Base-by-base conservation (phyloP, 2,329 filamentous ascomycete species). In the Clonostachys rosea region DNA sequence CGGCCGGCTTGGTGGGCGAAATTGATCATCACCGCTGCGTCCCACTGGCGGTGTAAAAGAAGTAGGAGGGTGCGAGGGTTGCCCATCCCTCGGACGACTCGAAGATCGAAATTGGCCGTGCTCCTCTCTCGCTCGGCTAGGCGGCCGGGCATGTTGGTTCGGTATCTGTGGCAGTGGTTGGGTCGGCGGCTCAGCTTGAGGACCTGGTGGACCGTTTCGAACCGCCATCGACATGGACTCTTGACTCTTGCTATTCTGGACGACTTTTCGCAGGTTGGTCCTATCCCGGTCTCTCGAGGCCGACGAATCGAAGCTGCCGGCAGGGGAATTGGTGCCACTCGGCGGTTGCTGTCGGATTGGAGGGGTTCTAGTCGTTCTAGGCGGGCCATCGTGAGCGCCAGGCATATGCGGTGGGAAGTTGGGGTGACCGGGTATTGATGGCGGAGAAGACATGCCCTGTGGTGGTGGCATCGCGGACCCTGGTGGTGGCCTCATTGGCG, bases 241-340 rank as follows among this genome's bases (percentile, higher is more conserved):
- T 52, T 82, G 79, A 51, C 78, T 83, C 56, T 71, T 74, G 58
- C 82, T 82, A 50, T 65, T 69, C 11, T 71, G 68, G 2, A 70
- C 68, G 34, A 79, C 61, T 52, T 74, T 72, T 69, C 40, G 80
- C 61, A 1, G 69, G 65, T 10, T 67, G 63, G 35, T 70, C 69
- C 16, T 66, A 67, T 35, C 68, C 66, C 34, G 70, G 60, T 51
- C 69, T 62, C 59, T 59, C 13, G 64, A 68, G 9, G 58, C 50
- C 10, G 64, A 65, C 1, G 75, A 78, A 43, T 81, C 77, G 43
- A 78, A 63, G 56, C 79, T 80, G 20, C 72, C 67, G 1, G 69
- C 66, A 3, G 78, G 76, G 3, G 79, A 81, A 17, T 69, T 64
- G 13, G 56, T 62, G 16, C 68, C 69, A 51, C 75, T 72, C 3